phyloP scores from a whole-genome alignment of 305 asterid genomes.

The Solanum aculeatissimum region DNA sequence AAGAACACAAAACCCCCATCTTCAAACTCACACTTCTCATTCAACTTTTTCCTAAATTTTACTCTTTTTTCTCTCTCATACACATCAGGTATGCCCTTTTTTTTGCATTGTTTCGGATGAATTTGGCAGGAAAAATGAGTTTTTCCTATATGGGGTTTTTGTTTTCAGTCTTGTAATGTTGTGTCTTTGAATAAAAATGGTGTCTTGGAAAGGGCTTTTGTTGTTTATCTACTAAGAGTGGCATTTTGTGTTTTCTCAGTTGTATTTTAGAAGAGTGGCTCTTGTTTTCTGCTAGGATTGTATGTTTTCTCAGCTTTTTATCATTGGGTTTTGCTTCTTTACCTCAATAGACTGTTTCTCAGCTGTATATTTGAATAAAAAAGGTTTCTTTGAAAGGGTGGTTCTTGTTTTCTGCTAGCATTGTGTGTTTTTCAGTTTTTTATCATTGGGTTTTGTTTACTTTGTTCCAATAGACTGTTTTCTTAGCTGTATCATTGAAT shows the following conservation, averaged over 20 bases:
- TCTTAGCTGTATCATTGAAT: neutral
- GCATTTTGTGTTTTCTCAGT: neutral
- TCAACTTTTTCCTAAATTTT: neutral
- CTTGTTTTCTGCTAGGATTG: neutral
- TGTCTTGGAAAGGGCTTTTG: neutral
- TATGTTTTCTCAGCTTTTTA: neutral
- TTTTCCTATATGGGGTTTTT: neutral
- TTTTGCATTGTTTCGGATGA: neutral
- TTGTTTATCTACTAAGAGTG: neutral
- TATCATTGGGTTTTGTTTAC: conserved; percentile 2
- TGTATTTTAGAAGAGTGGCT: too few relatives aligned
- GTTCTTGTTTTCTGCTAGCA: neutral
- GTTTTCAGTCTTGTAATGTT: neutral
- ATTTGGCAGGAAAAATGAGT: neutral
- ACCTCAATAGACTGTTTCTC: conserved; percentile 9
- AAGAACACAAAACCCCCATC: neutral
- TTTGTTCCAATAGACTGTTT: conserved; percentile 17
- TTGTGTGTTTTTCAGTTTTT: neutral
- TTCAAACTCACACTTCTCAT: neutral
- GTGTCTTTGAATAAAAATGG: neutral
- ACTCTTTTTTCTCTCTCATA: neutral
- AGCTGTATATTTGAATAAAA: neutral
- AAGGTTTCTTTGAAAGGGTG: conserved; percentile 2
- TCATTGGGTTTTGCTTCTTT: conserved; percentile 5
- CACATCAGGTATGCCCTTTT: neutral